Base-by-base conservation (phyloP, 768 basidiomycete genomes). In the Lentinus brumalis region DNA sequence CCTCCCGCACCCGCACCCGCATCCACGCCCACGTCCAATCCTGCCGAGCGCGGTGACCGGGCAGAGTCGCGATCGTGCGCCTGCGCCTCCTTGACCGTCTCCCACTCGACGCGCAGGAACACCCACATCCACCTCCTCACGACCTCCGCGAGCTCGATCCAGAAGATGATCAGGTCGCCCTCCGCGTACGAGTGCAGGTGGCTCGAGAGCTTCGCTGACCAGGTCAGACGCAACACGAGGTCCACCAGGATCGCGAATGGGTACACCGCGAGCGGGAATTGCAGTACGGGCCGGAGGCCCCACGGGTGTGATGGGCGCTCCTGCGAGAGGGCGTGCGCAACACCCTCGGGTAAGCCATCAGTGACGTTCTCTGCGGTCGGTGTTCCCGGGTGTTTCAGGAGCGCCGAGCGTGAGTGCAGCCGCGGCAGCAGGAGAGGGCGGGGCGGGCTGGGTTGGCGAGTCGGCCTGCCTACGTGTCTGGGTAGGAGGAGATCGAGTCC, bases 81-180 rank as follows among this genome's bases (percentile, higher is more conserved):
- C 18, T 61, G 67, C 39, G 76, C 73, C 69, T 78, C 79, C 75
- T 85, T 92, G 52, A 94, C 85, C 9, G 88, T 82, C 76, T 98
- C 96, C 97, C 96, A 99, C 76, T 99, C 97, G 44, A 98, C 86
- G 40, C 97, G 86, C 63, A 98, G 75, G 75, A 97, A 98, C 30
- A 97, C 94, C 97, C 97, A 99, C 79, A 98, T 83, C 97, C 97
- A 99, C 67, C 97, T 76, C 64, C 97, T 81, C 39, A 94, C 71
- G 32, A 99, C 76, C 76, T 98, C 97, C 35, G 95, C 86, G 45
- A 91, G 81, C 75, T 99, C 95, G 54, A 98, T 83, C 81, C 89
- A 85, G 76, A 98, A 97, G 44, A 96, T 92, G 18, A 89, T 81
- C 16, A 83, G 77, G 67, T 89, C 91, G 40, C 94, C 88, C 67